phyloP scores from a whole-genome alignment of 805 yeast genomes.

The Candida chilensis region DNA sequence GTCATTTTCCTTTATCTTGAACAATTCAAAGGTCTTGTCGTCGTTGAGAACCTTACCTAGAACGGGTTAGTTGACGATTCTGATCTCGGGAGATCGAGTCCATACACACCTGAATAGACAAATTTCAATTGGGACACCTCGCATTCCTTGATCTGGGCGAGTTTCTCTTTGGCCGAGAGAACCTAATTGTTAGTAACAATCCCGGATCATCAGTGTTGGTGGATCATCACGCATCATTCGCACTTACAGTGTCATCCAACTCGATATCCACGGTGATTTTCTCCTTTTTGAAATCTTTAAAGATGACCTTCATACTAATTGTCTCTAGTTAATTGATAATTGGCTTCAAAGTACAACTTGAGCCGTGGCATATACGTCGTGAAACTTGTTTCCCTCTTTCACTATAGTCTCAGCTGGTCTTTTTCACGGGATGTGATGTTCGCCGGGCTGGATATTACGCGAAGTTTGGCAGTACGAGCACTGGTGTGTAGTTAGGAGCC shows the following conservation, averaged over 20 bases:
- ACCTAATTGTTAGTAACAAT: constrained; percentile 25
- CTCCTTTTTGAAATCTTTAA: constrained; percentile 91
- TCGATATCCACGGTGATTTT: constrained; percentile 76
- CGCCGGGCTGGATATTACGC: no score
- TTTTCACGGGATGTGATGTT: no score
- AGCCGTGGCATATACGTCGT: no score
- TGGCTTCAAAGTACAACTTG: no score
- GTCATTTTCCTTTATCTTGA: constrained; percentile 76
- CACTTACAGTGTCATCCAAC: constrained; percentile 51
- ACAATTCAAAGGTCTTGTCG: constrained; percentile 61
- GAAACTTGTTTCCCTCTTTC: no score
- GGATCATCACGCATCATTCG: neutral
- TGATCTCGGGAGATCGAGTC: neutral
- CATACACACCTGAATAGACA: constrained; percentile 68
- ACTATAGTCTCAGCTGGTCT: no score
- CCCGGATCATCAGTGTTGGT: neutral
- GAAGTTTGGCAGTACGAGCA: no score
- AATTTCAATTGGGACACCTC: constrained; percentile 73
- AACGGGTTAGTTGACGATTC: neutral
- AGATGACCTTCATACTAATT: constrained; percentile 56
- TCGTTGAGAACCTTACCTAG: constrained; percentile 76
- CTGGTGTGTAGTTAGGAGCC: no score
- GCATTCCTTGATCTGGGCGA: constrained; percentile 61
- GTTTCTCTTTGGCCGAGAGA: constrained; percentile 57
- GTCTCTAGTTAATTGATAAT: neutral